Percentiles rank a stretch among this genome's conserved stretches.
These are phyloP conservation scores for Pseudozyma hubeiensis DNA, from an alignment of 1,284 basidiomycete genomes.

Conservation along the genomic window DNA sequence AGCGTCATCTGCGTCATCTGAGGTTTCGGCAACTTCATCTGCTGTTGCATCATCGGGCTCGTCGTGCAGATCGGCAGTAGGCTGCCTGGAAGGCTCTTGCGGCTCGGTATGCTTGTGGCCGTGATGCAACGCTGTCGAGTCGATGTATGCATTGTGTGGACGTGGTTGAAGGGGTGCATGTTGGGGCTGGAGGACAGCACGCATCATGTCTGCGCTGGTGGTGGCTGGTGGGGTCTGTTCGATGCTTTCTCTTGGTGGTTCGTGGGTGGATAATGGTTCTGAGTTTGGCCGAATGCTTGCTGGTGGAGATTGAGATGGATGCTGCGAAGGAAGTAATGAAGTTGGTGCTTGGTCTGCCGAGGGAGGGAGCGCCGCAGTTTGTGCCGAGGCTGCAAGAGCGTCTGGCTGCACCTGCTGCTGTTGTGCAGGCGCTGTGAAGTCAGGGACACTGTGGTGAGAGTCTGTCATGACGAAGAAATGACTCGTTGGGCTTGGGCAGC, in stretches of 20 bases:
- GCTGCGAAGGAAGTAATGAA: neutral
- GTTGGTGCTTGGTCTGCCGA: neutral
- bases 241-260: slow-evolving; percentile 3
- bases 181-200: slow-evolving; percentile 4
- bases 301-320: neutral
- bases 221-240: too few species aligned
- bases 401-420: slow-evolving; percentile 1
- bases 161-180: neutral
- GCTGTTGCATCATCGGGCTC: slow-evolving; percentile 7
- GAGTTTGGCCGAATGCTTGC: neutral
- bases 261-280: neutral
- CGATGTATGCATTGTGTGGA: slow-evolving; percentile 10
- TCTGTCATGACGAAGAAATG: slow-evolving; percentile 16
- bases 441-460: neutral
- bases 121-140: neutral
- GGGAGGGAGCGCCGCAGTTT: slow-evolving; percentile 1
- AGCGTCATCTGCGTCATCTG: slow-evolving; percentile 24
- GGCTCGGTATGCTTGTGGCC: neutral
- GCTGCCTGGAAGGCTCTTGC: slow-evolving; percentile 5
- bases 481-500: too few species aligned
- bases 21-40: slow-evolving; percentile 9
- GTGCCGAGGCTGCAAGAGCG: neutral
- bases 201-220: slow-evolving; percentile 1
- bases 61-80: neutral
- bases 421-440: neutral